phyloP scores from a whole-genome alignment of 1,284 basidiomycete species.

The Cutaneotrichosporon cyanovorans region DNA sequence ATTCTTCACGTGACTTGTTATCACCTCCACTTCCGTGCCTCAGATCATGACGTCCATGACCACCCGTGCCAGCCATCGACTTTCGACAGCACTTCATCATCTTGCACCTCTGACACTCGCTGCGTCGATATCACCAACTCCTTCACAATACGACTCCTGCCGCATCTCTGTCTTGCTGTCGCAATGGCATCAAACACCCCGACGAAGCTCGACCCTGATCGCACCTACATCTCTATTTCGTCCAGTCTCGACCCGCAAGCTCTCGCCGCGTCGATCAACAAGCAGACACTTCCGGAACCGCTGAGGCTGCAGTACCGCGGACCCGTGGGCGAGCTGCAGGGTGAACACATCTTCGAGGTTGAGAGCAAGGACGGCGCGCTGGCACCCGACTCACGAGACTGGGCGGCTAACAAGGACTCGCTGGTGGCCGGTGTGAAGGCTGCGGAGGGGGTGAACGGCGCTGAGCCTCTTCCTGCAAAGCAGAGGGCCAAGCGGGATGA shows the following conservation, averaged over 20 bases:
- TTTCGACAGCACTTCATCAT: too few relatives aligned
- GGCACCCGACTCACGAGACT: conserved; percentile 11
- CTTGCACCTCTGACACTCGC: too few relatives aligned
- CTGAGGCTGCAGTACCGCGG: conserved; percentile 26
- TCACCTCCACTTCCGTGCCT: neutral
- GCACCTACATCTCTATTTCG: conserved; percentile 34
- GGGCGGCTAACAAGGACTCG: conserved; percentile 9
- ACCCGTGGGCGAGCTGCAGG: conserved; percentile 37
- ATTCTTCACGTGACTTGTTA: conserved; percentile 15
- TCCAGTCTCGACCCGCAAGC: conserved; percentile 11
- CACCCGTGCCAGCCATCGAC: too few relatives aligned
- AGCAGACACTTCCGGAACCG: neutral
- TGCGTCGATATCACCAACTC: too few relatives aligned
- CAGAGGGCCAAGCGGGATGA: conserved; percentile 35
- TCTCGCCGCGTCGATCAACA: neutral
- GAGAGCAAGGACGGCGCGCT: conserved; percentile 2
- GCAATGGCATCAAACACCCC: conserved; percentile 8
- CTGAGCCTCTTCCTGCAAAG: conserved; percentile 26
- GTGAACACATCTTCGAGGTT: conserved; percentile 37
- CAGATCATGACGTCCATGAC: neutral
- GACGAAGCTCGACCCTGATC: conserved; percentile 20
- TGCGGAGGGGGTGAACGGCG: conserved; percentile 25
- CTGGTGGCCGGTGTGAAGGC: conserved; percentile 21
- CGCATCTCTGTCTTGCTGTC: conserved; percentile 1
- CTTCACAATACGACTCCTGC: conserved; percentile 9